Evolutionary conservation across 441 rosid species (phyloP).

Genomic region (Viola pubescens): DNA sequence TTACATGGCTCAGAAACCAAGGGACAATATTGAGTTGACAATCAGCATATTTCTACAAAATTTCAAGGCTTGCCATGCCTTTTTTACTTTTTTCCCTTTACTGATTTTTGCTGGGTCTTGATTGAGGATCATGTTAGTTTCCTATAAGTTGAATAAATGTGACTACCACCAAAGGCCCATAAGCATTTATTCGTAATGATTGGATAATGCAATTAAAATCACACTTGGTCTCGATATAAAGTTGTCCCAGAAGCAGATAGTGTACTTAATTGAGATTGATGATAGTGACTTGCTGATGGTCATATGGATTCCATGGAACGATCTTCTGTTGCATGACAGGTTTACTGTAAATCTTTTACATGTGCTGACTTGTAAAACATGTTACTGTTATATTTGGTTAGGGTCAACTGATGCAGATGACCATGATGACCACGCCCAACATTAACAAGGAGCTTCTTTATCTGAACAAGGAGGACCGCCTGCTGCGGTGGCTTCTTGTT

Average conservation of each 20-base stretch:
- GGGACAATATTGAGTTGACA: slow-evolving; percentile 1
- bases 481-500: slow-evolving; percentile 81
- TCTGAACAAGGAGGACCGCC: slow-evolving; percentile 82
- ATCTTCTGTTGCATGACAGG: not conserved
- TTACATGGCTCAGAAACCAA: not conserved
- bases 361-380: not conserved
- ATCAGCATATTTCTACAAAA: not conserved
- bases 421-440: slow-evolving; percentile 95
- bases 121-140: not conserved
- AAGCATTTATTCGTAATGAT: not conserved
- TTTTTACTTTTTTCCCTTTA: not conserved
- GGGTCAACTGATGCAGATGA: slow-evolving; percentile 85
- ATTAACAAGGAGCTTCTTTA: slow-evolving; percentile 91
- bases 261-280: not conserved
- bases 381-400: slow-evolving; percentile 19
- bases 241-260: no score
- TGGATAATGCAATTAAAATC: not conserved
- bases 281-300: not conserved
- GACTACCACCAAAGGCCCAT: not conserved
- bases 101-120: not conserved
- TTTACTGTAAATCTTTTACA: no score
- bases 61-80: not conserved
- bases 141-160: no score
- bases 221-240: not conserved
- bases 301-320: not conserved